Evolutionary conservation across 2,329 filamentous ascomycete species (phyloP).

Genomic region (Cryphonectria japonica): DNA sequence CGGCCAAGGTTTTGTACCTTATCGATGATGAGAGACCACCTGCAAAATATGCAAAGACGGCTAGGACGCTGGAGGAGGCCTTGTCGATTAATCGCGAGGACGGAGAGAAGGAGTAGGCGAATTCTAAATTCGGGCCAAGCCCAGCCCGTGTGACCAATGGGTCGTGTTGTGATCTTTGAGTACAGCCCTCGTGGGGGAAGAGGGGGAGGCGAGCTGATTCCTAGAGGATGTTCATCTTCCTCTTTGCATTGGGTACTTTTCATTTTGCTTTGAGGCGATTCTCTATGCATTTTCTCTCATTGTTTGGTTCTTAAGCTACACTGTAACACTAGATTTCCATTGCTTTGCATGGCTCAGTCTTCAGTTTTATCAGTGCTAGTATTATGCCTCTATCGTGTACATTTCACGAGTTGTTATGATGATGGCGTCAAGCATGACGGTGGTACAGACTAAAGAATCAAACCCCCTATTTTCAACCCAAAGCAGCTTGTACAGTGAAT

Average conservation of each 20-base stretch:
- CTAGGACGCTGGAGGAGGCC: constrained; percentile 27
- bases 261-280: background rate
- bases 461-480: too few relatives aligned
- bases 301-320: background rate
- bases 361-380: too few relatives aligned
- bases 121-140: background rate
- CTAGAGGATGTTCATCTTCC: background rate
- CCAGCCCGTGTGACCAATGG: background rate
- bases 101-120: background rate
- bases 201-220: background rate
- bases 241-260: background rate
- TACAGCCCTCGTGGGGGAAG: background rate
- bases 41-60: constrained; percentile 13
- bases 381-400: too few relatives aligned
- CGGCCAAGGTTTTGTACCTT: constrained; percentile 33
- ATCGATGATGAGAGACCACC: constrained; percentile 20
- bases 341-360: too few relatives aligned
- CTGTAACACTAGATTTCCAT: too few relatives aligned
- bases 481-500: too few relatives aligned
- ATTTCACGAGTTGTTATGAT: background rate
- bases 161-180: background rate
- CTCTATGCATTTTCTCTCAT: background rate
- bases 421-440: background rate
- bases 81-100: constrained; percentile 28
- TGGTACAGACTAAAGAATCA: too few relatives aligned